A percentile compares a stretch with the other conserved stretches of the same genome.
phyloP scores from a whole-genome alignment of 352 stramenopile genomes.

The Pythium chondricola region DNA sequence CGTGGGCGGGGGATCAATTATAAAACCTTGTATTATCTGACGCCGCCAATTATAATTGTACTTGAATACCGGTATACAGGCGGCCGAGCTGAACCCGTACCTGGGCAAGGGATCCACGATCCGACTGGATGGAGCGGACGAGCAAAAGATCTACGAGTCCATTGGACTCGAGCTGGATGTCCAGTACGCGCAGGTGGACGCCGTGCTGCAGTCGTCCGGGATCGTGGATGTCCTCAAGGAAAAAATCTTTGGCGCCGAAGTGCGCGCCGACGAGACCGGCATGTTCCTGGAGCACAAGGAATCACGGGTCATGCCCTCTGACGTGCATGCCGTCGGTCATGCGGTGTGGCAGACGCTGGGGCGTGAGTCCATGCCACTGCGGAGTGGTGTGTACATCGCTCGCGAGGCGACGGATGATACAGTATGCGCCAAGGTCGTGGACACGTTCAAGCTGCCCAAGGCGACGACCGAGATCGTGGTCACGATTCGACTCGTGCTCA shows the following conservation, averaged over 20 bases:
- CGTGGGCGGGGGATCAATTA: no score
- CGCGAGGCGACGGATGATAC: constrained; percentile 22
- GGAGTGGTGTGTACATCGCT: constrained; percentile 30
- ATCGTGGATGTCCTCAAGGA: constrained; percentile 14
- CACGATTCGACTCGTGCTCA: constrained; percentile 18
- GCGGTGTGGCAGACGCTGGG: constrained; percentile 27
- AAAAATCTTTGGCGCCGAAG: constrained; percentile 15
- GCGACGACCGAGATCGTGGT: constrained; percentile 13
- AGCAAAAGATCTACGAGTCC: constrained; percentile 13
- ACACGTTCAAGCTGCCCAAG: constrained; percentile 26
- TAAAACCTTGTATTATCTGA: no score
- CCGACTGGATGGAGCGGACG: constrained; percentile 8
- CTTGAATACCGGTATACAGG: constrained; percentile 1
- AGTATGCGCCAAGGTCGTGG: constrained; percentile 40
- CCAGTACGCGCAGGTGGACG: constrained; percentile 31
- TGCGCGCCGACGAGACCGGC: constrained; percentile 25
- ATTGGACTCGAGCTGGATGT: constrained; percentile 26
- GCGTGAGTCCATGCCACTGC: constrained; percentile 24
- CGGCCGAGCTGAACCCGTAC: constrained; percentile 13
- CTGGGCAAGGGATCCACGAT: constrained; percentile 16
- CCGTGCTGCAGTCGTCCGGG: constrained; percentile 18
- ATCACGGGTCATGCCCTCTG: constrained; percentile 27
- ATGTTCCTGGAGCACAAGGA: constrained; percentile 35
- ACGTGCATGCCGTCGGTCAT: constrained; percentile 20
- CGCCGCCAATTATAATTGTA: constrained; percentile 2